A percentile compares a stretch with the other conserved stretches of the same genome.
Evolutionary conservation across 371 early-diverging fungal species (phyloP).

Genomic region (Mortierella sp.): DNA sequence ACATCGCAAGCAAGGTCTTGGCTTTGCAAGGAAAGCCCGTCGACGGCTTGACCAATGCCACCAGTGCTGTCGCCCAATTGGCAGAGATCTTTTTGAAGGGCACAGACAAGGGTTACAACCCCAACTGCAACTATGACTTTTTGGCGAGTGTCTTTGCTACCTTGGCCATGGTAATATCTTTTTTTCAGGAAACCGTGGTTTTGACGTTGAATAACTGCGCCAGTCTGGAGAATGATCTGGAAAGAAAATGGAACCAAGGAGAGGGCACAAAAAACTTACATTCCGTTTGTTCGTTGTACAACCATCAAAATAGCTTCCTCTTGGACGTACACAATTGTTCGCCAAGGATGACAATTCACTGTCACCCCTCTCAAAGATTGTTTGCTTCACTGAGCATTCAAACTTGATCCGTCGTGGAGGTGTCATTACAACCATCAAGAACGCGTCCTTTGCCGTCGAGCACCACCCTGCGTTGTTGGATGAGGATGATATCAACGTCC

Average conservation of each 20-base stretch:
- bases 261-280: neutral
- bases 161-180: slow-evolving; percentile 66
- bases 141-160: slow-evolving; percentile 95
- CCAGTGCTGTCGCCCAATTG: slow-evolving; percentile 80
- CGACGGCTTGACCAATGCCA: slow-evolving; percentile 59
- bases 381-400: slow-evolving; percentile 87
- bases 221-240: neutral
- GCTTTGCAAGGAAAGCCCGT: slow-evolving; percentile 57
- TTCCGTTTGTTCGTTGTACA: neutral
- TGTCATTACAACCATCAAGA: slow-evolving; percentile 87
- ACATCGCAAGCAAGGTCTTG: slow-evolving; percentile 67
- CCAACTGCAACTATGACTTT: slow-evolving; percentile 84
- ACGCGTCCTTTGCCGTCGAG: slow-evolving; percentile 85
- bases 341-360: slow-evolving; percentile 63
- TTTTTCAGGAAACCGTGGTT: too few species aligned
- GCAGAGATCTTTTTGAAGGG: slow-evolving; percentile 89
- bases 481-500: slow-evolving; percentile 76
- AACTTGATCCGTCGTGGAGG: slow-evolving; percentile 91
- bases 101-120: slow-evolving; percentile 80
- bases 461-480: slow-evolving; percentile 74
- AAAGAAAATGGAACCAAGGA: neutral
- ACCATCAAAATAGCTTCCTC: slow-evolving; percentile 58
- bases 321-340: slow-evolving; percentile 81
- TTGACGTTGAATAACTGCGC: too few species aligned
- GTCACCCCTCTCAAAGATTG: slow-evolving; percentile 84